phyloP scores from a whole-genome alignment of 2,329 filamentous ascomycete genomes.

The Tricladium varicosporioides region DNA sequence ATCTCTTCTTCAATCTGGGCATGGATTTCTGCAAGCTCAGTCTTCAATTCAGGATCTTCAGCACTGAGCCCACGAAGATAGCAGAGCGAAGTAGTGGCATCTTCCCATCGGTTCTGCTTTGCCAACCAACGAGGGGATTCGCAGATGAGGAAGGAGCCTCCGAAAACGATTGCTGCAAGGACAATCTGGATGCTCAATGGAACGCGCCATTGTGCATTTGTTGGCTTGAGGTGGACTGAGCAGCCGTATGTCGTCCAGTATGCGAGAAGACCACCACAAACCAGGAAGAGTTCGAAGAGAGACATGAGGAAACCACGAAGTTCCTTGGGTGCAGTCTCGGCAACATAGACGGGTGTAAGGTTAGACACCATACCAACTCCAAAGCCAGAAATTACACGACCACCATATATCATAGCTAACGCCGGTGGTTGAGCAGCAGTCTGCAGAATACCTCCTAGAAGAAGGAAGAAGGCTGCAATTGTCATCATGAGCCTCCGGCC shows the following conservation, averaged over 20 bases:
- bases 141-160: constrained; percentile 37
- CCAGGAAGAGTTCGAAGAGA: constrained; percentile 37
- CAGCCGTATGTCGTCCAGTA: constrained; percentile 38
- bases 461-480: constrained; percentile 41
- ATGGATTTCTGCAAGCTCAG: constrained; percentile 41
- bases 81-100: constrained; percentile 44
- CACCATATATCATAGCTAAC: constrained; percentile 18
- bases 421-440: constrained; percentile 15
- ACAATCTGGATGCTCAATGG: constrained; percentile 38
- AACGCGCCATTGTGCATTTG: constrained; percentile 45
- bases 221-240: constrained; percentile 45
- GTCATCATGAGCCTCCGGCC: constrained; percentile 46
- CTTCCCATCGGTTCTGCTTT: constrained; percentile 54
- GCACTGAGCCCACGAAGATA: constrained; percentile 47
- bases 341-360: constrained; percentile 43
- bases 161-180: constrained; percentile 22
- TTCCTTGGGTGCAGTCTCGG: constrained; percentile 46
- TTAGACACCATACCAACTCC: constrained; percentile 6
- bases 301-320: constrained; percentile 42
- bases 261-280: constrained; percentile 42
- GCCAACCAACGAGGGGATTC: constrained; percentile 29
- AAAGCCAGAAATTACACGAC: constrained; percentile 19
- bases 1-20: constrained; percentile 49
- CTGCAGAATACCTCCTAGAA: constrained; percentile 26
- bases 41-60: constrained; percentile 33